Percentiles rank a stretch among this genome's conserved stretches.
Conservation (phyloP, 2,329 filamentous ascomycete genomes). For the Alternaria viburni region DNA sequence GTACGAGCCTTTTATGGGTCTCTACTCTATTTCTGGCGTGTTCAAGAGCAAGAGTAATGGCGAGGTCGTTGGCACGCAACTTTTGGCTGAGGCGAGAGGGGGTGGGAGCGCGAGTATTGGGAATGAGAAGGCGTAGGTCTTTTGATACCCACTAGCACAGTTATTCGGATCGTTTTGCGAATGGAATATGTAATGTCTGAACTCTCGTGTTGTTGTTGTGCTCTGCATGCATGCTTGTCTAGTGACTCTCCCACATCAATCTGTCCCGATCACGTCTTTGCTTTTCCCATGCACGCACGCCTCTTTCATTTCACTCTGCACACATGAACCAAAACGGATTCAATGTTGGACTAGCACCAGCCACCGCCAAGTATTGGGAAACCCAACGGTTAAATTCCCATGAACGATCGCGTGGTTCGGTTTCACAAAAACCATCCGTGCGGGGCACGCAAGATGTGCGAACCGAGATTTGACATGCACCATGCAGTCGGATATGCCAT, state of each 20-base stretch:
- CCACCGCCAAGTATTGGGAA: no score
- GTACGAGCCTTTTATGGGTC: constrained; percentile 60
- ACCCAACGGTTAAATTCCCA: not conserved
- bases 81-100: constrained; percentile 60
- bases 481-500: not conserved
- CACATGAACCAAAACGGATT: not conserved
- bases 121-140: constrained; percentile 17
- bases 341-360: not conserved
- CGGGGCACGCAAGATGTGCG: no score
- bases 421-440: not conserved
- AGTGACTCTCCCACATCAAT: not conserved
- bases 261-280: not conserved
- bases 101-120: constrained; percentile 61
- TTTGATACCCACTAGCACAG: not conserved
- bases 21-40: constrained; percentile 52
- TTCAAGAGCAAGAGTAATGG: constrained; percentile 58
- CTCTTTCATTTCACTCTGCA: not conserved
- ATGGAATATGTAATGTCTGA: not conserved
- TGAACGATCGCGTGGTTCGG: not conserved
- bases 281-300: not conserved
- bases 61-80: constrained; percentile 58
- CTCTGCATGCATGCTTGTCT: not conserved
- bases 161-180: not conserved
- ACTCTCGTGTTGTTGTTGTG: not conserved
- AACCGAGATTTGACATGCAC: not conserved